phyloP scores from a whole-genome alignment of 352 stramenopile species.

The Pythium phragmitis region DNA sequence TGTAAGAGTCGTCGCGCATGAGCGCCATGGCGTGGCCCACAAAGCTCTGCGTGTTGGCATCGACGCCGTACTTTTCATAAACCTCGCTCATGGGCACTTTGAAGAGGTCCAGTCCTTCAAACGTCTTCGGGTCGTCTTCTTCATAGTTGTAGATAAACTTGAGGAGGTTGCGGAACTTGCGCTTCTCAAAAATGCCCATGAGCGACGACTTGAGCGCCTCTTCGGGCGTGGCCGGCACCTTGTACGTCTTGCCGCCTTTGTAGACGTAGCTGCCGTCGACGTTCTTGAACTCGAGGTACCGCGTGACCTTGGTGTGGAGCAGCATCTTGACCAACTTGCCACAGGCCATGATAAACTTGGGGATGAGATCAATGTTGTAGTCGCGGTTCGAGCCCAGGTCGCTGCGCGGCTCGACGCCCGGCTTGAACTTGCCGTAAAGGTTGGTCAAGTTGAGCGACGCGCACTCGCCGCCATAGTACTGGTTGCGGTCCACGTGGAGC shows the following conservation, averaged over 20 bases:
- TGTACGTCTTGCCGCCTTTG: conserved; percentile 95
- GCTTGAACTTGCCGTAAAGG: conserved; percentile 95
- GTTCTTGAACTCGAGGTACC: conserved; percentile 99
- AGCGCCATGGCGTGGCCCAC: conserved; percentile 99
- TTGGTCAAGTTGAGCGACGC: conserved; percentile 98
- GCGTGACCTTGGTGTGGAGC: conserved; percentile 96
- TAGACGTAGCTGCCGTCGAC: conserved; percentile 99
- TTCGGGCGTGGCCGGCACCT: conserved; percentile 96
- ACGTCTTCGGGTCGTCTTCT: conserved; percentile 88
- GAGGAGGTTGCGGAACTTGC: conserved; percentile 98
- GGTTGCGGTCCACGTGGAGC: conserved; percentile 97
- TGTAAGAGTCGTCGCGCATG: conserved; percentile 91
- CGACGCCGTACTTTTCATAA: conserved; percentile 97
- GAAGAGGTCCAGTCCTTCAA: conserved; percentile 93
- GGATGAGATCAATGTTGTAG: conserved; percentile 99
- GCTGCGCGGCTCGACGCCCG: conserved; percentile 51
- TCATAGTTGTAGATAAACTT: conserved; percentile 98
- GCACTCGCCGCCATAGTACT: conserved; percentile 98
- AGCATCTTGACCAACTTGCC: conserved; percentile 99
- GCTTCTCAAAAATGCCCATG: conserved; percentile 99
- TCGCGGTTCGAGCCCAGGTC: conserved; percentile 96
- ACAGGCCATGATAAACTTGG: conserved; percentile 99
- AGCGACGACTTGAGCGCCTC: conserved; percentile 96
- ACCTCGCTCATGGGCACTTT: conserved; percentile 97
- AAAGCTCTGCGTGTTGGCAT: conserved; percentile 98